Evolutionary conservation across 1,284 basidiomycete species (phyloP).

Genomic region (Phlebopus sp.): DNA sequence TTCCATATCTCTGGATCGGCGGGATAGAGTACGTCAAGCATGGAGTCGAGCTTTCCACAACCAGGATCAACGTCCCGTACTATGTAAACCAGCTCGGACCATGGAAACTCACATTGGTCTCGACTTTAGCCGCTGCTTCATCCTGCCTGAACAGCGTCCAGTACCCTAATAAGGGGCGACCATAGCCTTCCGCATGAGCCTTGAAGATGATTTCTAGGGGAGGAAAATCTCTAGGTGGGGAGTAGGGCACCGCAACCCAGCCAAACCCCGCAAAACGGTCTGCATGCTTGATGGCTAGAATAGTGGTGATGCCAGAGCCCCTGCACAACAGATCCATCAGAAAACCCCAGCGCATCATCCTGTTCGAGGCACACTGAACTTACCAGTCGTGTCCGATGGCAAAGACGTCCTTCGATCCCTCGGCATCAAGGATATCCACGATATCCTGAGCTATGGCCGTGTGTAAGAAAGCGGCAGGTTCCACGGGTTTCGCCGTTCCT

Average conservation of each 20-base stretch:
- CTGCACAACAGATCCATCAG: constrained; percentile 15
- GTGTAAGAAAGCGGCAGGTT: constrained; percentile 37
- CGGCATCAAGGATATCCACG: constrained; percentile 42
- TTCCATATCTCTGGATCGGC: constrained; percentile 33
- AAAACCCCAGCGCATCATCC: too few relatives aligned
- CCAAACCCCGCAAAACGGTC: constrained; percentile 32
- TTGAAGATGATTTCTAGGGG: constrained; percentile 28
- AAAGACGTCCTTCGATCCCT: constrained; percentile 34
- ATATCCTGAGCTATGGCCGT: constrained; percentile 39
- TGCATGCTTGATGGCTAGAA: constrained; percentile 32
- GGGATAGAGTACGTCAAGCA: constrained; percentile 32
- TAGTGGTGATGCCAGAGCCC: constrained; percentile 35
- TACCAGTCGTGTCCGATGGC: constrained; percentile 48
- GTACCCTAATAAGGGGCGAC: constrained; percentile 37
- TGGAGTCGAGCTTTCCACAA: constrained; percentile 26
- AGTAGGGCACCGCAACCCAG: constrained; percentile 33
- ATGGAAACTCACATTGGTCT: constrained; percentile 27
- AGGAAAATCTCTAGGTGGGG: constrained; percentile 24
- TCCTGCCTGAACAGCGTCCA: constrained; percentile 36
- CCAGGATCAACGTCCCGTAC: constrained; percentile 10
- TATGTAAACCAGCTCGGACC: neutral
- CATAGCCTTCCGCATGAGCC: constrained; percentile 26
- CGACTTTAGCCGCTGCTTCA: constrained; percentile 28
- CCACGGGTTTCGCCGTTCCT: constrained; percentile 42
- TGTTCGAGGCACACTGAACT: neutral